These are phyloP conservation scores for Rhazya stricta DNA, from an alignment of 257 asterid genomes.

Conservation along the genomic window DNA sequence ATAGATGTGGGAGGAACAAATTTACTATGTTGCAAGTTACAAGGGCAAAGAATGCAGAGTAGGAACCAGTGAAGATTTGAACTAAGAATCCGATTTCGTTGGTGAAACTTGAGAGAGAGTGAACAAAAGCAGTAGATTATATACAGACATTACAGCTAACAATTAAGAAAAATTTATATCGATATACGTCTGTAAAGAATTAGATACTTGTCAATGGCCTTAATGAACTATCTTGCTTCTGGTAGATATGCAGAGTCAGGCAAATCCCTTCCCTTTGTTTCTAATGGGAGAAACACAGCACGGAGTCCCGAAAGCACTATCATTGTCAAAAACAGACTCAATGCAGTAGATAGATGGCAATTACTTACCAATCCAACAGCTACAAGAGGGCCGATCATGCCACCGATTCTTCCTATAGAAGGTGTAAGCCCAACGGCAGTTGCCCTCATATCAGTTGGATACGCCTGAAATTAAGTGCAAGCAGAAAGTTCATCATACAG, in stretches of 20 bases:
- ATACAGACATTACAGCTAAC: neutral
- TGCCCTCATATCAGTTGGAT: slow-evolving; percentile 61
- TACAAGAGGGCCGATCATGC: slow-evolving; percentile 66
- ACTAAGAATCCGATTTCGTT: neutral
- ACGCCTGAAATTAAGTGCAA: slow-evolving; percentile 33
- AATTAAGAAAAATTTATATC: neutral
- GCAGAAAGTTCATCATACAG: neutral
- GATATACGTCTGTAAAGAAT: neutral
- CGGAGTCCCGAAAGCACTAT: slow-evolving; percentile 40
- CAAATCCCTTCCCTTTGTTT: slow-evolving; percentile 29
- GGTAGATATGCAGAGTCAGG: slow-evolving; percentile 17
- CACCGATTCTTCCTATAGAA: slow-evolving; percentile 55
- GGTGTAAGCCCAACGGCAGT: slow-evolving; percentile 54
- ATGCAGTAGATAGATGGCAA: slow-evolving; percentile 52
- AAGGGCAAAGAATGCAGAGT: too few relatives aligned
- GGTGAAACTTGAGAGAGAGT: too few relatives aligned
- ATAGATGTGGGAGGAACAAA: too few relatives aligned
- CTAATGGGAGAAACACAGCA: slow-evolving; percentile 43
- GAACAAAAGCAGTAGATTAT: neutral
- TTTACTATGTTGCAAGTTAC: too few relatives aligned
- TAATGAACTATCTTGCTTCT: neutral
- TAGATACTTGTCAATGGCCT: neutral
- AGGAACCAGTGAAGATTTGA: neutral
- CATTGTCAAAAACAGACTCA: slow-evolving; percentile 37
- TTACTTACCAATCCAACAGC: slow-evolving; percentile 55